Evolutionary conservation across 805 yeast species (phyloP), one percentile per base, ranked within the genome.

Genomic region (Tetrapisispora nanseiensis): DNA sequence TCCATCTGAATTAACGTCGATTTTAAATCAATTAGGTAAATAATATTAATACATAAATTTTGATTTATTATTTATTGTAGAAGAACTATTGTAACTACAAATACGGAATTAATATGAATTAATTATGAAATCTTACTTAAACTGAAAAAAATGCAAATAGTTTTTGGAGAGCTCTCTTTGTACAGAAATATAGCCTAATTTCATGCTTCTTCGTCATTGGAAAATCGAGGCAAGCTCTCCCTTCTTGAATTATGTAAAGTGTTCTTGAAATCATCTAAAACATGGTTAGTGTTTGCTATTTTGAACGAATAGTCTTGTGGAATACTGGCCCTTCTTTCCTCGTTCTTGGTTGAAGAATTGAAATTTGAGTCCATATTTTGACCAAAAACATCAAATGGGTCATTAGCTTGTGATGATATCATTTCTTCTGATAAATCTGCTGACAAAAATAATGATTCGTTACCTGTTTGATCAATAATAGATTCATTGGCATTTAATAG

Each of bases 1-100:
- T n/a, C 67, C 63, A 11, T 54, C 46, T 35, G 64, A 56, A 36
- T 42, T 59, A 32, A 57, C 55, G 6, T 44, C 55, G 15, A 51
- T 52, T 5, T 47, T 57, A 24, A 59, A 52, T 40, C 58, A 57
- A 45, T 39, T 57, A 22, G 56, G 52, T 15, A 52, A 51, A 40
- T 56, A 37, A 42, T 3, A 9, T 35, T 11, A 4, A 18, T 10
- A 31, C 23, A 15, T 5, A 29, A 9, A 10, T n/a, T 7, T 27
- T 40, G n/a, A 29, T 9, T 6, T n/a, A n/a, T 8, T 29, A 5
- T 15, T 9, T 9, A 29, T 24, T 24, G 8, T 24, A 8, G 27
- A 24, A 24, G 11, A 11, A 24, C 8, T 24, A 30, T 30, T n/a
- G 13, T n/a, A n/a, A 30, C 13, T 6, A 30, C 16, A n/a, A n/a